phyloP scores from a whole-genome alignment of 2,329 filamentous ascomycete species.

The Trichoderma hamatum region DNA sequence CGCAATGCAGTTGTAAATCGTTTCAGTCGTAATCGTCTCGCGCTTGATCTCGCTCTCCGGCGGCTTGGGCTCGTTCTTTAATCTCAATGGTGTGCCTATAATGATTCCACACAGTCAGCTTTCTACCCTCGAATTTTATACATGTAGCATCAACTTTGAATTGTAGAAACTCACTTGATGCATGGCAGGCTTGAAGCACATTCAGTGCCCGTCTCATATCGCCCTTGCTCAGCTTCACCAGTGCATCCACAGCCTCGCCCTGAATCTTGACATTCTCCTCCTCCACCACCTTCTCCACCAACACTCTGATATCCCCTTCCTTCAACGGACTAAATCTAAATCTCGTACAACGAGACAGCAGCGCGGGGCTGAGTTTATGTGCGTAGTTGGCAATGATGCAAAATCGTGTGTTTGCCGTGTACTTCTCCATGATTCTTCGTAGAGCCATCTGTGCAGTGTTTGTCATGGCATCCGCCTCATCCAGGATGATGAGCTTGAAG shows the following conservation, averaged over 20 bases:
- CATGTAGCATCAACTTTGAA: conserved; percentile 46
- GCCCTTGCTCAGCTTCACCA: conserved; percentile 87
- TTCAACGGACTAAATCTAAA: conserved; percentile 95
- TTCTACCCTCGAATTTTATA: conserved; percentile 36
- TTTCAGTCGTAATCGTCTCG: conserved; percentile 82
- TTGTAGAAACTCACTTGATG: conserved; percentile 67
- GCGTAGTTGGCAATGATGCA: conserved; percentile 99
- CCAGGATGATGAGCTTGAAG: conserved; percentile 95
- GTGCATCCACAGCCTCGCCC: conserved; percentile 75
- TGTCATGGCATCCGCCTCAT: conserved; percentile 99
- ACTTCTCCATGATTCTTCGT: conserved; percentile 97
- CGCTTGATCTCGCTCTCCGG: conserved; percentile 68
- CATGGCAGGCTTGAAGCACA: conserved; percentile 94
- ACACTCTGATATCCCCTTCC: conserved; percentile 77
- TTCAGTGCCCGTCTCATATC: conserved; percentile 96
- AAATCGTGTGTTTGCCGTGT: conserved; percentile 96
- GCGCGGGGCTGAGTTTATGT: conserved; percentile 91
- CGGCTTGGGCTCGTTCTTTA: conserved; percentile 61
- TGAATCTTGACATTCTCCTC: conserved; percentile 86
- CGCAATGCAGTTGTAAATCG: conserved; percentile 97
- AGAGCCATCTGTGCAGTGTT: conserved; percentile 97
- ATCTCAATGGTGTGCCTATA: conserved; percentile 67
- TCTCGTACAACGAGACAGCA: conserved; percentile 89
- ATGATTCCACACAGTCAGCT: conserved; percentile 20
- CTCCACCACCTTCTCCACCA: conserved; percentile 88